phyloP scores from a whole-genome alignment of 2,329 filamentous ascomycete genomes.

The Trichoderma breve region DNA sequence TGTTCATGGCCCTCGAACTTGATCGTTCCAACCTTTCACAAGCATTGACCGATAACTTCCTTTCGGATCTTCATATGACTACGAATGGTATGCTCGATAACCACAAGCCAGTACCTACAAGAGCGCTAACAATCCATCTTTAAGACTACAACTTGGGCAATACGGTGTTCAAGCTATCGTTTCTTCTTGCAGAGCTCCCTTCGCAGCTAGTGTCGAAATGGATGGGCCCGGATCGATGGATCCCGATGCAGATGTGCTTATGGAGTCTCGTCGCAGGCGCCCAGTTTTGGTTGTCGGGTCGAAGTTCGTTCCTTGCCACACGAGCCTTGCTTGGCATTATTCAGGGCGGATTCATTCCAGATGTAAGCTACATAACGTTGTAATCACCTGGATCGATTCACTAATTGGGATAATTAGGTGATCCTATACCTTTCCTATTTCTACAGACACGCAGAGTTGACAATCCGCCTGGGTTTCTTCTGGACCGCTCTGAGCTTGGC shows the following conservation, averaged over 20 bases:
- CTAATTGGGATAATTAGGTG: conserved; percentile 16
- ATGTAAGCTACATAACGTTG: conserved; percentile 29
- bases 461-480: conserved; percentile 64
- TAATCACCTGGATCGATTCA: background rate
- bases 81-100: conserved; percentile 28
- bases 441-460: conserved; percentile 69
- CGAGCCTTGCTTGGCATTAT: conserved; percentile 42
- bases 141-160: conserved; percentile 37
- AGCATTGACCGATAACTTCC: conserved; percentile 48
- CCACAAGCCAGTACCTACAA: no score
- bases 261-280: conserved; percentile 54
- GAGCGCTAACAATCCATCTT: background rate
- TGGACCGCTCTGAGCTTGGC: conserved; percentile 65
- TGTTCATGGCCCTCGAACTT: conserved; percentile 52
- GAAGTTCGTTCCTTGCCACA: conserved; percentile 39
- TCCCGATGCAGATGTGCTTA: conserved; percentile 55
- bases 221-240: conserved; percentile 59
- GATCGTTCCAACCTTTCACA: conserved; percentile 48
- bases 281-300: conserved; percentile 44
- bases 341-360: conserved; percentile 48
- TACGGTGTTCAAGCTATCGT: conserved; percentile 34
- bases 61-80: conserved; percentile 41
- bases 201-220: conserved; percentile 60
- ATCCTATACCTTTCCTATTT: conserved; percentile 68
- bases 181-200: conserved; percentile 45